Base-by-base conservation (phyloP, 306 rosid species). In the Cicer cuneatum region DNA sequence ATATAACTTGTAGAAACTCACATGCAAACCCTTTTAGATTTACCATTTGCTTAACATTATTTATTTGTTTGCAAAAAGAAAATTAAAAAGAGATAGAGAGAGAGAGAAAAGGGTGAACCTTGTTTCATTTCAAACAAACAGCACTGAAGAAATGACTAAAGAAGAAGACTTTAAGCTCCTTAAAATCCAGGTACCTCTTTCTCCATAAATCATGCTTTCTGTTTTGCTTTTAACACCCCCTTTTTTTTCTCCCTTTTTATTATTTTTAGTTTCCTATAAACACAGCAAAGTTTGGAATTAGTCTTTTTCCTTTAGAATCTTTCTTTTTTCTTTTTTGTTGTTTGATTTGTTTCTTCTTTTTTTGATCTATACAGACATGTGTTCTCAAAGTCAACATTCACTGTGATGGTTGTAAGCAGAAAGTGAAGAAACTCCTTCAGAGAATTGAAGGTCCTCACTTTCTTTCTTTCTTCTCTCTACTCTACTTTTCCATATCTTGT, bases 341-440 rank as follows among this genome's bases (percentile, higher is more conserved):
- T 73, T 79, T 74, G 51, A 81, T 47, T 74, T 75, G 73, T 65
- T 81, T 74, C 39, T 57, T 79, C 62, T 48, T 58, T 24, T 5
- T 74, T 57, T 72, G 48, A 16, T 67, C 54, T 29, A 29, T 84
- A 77, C 97, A 94, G 96, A 94, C 96, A 67, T 94, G 87, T 82
- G 84, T 74, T 80, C 97, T 94, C 82, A 91, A 85, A 82, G 98
- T 94, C 88, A 91, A 86, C 87, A 86, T 91, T 56, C 96, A 94
- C 86, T 94, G 98, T 87, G 98, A 94, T 88, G 98, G 98, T 43
- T 94, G 98, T 85, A 88, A 87, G 88, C 98, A 87, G 86, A 91
- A 94, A 83, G 97, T 94, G 83, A 94, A 90, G 96, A 94, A 94
- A 81, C 81, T 94, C 69, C 97, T 94, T 80, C 96, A 91, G 83